Conservation (phyloP, 257 asterid species). For the Forsythia viridissima region DNA sequence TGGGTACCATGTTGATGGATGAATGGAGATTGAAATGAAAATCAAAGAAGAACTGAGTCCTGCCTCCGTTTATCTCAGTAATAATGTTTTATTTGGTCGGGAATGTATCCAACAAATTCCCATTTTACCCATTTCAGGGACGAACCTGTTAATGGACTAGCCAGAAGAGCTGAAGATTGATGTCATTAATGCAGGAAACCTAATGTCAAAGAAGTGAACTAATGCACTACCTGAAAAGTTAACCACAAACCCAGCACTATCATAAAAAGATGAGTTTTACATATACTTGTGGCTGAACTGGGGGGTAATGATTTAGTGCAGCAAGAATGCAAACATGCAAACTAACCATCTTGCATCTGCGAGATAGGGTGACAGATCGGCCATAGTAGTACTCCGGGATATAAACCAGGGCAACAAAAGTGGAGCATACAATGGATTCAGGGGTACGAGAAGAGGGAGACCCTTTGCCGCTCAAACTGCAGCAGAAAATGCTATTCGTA, state of each 20-base stretch:
- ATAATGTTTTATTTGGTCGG: not conserved
- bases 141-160: not conserved
- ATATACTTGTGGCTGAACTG: not conserved
- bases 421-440: not conserved
- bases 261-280: not conserved
- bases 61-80: not conserved
- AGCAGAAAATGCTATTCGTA: too few species aligned
- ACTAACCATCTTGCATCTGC: not conserved
- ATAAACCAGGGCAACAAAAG: constrained; percentile 21
- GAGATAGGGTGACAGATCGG: constrained; percentile 21
- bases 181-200: not conserved
- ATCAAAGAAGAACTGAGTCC: not conserved
- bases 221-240: too few species aligned
- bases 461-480: too few species aligned
- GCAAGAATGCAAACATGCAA: not conserved
- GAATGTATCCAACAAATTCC: not conserved
- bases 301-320: not conserved
- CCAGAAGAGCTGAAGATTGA: not conserved
- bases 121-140: not conserved
- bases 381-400: constrained; percentile 20
- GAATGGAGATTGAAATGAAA: not conserved
- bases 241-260: not conserved
- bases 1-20: not conserved
- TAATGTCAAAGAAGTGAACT: not conserved
- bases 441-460: too few species aligned